A percentile compares a stretch with the other conserved stretches of the same genome.
Evolutionary conservation across 805 yeast genomes (phyloP).

Genomic region (Candida peoriensis): DNA sequence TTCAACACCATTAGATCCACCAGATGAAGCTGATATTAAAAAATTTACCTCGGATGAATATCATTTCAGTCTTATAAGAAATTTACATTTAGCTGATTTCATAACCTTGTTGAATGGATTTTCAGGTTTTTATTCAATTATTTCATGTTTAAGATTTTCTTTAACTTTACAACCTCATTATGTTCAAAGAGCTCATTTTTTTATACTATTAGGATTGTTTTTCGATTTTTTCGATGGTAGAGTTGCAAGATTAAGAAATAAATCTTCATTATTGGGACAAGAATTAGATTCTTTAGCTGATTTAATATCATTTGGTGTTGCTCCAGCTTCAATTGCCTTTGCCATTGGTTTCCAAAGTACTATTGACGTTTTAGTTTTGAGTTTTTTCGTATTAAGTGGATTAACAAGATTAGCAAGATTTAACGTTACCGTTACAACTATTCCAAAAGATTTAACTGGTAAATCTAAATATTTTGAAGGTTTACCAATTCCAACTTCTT

Average conservation of each 20-base stretch:
- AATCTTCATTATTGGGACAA: slow-evolving; percentile 92
- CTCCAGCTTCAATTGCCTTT: slow-evolving; percentile 91
- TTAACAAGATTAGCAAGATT: slow-evolving; percentile 91
- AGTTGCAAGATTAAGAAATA: slow-evolving; percentile 91
- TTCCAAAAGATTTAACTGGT: slow-evolving; percentile 86
- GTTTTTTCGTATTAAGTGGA: slow-evolving; percentile 89
- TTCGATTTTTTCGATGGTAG: slow-evolving; percentile 97
- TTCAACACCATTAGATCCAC: slow-evolving; percentile 58
- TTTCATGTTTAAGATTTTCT: slow-evolving; percentile 79
- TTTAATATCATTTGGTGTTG: slow-evolving; percentile 89
- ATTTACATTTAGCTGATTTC: slow-evolving; percentile 92
- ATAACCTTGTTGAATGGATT: slow-evolving; percentile 93
- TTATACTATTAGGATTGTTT: slow-evolving; percentile 85
- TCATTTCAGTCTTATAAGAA: slow-evolving; percentile 81
- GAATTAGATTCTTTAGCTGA: slow-evolving; percentile 97
- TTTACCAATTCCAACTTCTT: slow-evolving; percentile 88
- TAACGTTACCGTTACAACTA: slow-evolving; percentile 87
- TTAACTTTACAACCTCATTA: slow-evolving; percentile 64
- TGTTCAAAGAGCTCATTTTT: slow-evolving; percentile 83
- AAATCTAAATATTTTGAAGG: slow-evolving; percentile 94
- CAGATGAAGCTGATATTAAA: slow-evolving; percentile 69
- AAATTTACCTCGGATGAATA: slow-evolving; percentile 79
- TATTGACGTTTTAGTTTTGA: slow-evolving; percentile 66
- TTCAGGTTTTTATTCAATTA: slow-evolving; percentile 86
- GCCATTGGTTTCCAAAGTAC: slow-evolving; percentile 86